These are phyloP conservation scores for Jaltomata sinuosa DNA, from an alignment of 257 asterid species.

Conservation along the genomic window DNA sequence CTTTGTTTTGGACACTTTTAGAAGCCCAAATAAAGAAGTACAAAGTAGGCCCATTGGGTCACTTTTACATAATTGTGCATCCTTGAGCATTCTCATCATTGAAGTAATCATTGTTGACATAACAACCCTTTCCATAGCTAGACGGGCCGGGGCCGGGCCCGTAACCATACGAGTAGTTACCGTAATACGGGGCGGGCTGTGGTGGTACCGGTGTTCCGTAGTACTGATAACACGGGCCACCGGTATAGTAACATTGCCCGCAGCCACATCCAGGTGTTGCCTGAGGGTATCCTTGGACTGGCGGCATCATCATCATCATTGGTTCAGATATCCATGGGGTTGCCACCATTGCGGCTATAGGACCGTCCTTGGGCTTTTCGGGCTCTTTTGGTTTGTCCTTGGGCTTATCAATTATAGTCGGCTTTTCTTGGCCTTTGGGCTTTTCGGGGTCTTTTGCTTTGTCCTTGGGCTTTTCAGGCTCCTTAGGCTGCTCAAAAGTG, in stretches of 20 bases:
- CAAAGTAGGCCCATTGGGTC: not conserved
- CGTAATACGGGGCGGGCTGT: slow-evolving; percentile 29
- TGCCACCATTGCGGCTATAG: not conserved
- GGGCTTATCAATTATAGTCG: not conserved
- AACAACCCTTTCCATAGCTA: slow-evolving; percentile 18
- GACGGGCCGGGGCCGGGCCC: slow-evolving; percentile 3
- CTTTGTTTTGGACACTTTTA: not conserved
- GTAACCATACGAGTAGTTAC: slow-evolving; percentile 17
- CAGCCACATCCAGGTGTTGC: slow-evolving; percentile 17
- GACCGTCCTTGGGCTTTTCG: slow-evolving; percentile 1
- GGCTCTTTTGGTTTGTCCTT: not conserved
- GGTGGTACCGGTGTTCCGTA: slow-evolving; percentile 35
- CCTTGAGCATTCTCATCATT: slow-evolving; percentile 43
- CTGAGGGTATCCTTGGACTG: slow-evolving; percentile 35
- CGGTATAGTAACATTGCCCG: slow-evolving; percentile 31
- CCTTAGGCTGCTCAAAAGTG: slow-evolving; percentile 19
- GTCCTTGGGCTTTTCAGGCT: slow-evolving; percentile 16
- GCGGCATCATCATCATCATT: slow-evolving; percentile 21
- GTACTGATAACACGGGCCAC: slow-evolving; percentile 45
- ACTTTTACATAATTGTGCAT: slow-evolving; percentile 45
- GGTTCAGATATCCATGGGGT: slow-evolving; percentile 8
- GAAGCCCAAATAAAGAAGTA: not conserved
- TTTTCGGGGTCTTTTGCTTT: not conserved
- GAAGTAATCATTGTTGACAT: slow-evolving; percentile 30
- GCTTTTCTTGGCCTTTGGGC: slow-evolving; percentile 10